Conservation (phyloP, 139 green algal species). For the Diplosphaera chodatii region DNA sequence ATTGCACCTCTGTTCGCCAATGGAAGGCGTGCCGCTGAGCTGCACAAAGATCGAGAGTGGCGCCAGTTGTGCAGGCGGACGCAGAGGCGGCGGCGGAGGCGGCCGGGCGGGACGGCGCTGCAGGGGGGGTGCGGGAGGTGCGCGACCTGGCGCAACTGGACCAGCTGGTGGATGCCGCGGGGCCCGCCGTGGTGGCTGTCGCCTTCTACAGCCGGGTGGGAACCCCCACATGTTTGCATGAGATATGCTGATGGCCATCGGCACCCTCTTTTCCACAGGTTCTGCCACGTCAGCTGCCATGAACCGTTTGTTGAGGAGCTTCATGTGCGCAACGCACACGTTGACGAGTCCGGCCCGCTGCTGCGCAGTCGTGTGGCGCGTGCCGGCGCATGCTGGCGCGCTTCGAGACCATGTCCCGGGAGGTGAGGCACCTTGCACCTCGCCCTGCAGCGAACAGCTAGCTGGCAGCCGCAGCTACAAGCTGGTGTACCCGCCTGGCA, state of each 20-base stretch:
- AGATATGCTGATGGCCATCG: neutral
- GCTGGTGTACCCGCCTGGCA: no score
- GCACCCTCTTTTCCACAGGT: no score
- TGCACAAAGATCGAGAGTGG: no score
- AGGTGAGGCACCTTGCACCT: neutral
- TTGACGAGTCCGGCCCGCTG: neutral
- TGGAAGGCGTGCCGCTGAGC: no score
- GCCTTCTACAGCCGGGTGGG: slow-evolving; percentile 21
- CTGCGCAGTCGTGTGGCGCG: slow-evolving; percentile 20
- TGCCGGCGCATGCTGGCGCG: slow-evolving; percentile 18
- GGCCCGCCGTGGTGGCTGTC: slow-evolving; percentile 7
- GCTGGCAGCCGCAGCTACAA: no score
- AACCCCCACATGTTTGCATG: no score
- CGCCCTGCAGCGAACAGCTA: no score
- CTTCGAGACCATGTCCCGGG: slow-evolving; percentile 6
- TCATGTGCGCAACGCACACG: neutral
- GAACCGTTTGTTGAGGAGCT: neutral
- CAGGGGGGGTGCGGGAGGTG: slow-evolving; percentile 8
- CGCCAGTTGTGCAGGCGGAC: no score
- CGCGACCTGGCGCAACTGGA: slow-evolving; percentile 15
- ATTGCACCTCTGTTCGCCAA: no score
- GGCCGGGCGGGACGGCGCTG: neutral
- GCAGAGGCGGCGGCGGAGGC: no score
- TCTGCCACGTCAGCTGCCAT: no score
- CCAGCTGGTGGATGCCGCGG: slow-evolving; percentile 2